Base-by-base conservation (phyloP, 768 basidiomycete species). In the Udeniomyces megalosporus region DNA sequence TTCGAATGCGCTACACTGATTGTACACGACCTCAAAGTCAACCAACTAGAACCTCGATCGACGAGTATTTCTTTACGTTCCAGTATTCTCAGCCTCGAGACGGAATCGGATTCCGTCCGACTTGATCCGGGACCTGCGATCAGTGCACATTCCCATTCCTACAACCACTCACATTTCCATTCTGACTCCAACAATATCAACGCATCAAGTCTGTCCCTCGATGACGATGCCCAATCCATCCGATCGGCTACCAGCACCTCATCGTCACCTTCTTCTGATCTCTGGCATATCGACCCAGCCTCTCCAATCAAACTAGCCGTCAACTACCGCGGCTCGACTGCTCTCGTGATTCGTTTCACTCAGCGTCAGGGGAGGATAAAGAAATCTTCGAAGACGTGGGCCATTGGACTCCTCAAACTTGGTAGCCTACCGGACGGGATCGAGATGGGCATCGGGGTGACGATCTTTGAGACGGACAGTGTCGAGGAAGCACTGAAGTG, bases 251-350 rank as follows among this genome's bases (percentile, higher is more conserved):
- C 28, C 32, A 8, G 56, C 62, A 8, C 38, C 14, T 34, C 52
- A 12, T 31, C 52, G 17, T 4, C 34, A 15, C 34, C 67, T 12
- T 26, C 35, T 3, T 34, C 42, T 7, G 47, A 55, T 22, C 28
- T 49, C 45, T 64, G 56, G 44, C 17, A 35, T 8, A 32, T 65
- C n/a, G 66, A 66, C 38, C 34, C 70, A 14, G 58, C 66, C 3
- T 42, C 58, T 3, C 66, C 66, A 2, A 68, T 70, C 46, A 57
- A 66, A 24, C 63, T 75, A 20, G 73, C 73, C 1, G 69, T 71
- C 6, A 53, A 71, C 60, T 75, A 74, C 64, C 68, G 73, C 46
- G 72, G 72, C 64, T 71, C 71, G 0, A 71, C 72, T 51, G 71
- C 70, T 0, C 57, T 73, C 17, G 47, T 75, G 17, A 54, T 75